phyloP scores from a whole-genome alignment of 1,284 basidiomycete species.

The Xerocomus minutiporus region DNA sequence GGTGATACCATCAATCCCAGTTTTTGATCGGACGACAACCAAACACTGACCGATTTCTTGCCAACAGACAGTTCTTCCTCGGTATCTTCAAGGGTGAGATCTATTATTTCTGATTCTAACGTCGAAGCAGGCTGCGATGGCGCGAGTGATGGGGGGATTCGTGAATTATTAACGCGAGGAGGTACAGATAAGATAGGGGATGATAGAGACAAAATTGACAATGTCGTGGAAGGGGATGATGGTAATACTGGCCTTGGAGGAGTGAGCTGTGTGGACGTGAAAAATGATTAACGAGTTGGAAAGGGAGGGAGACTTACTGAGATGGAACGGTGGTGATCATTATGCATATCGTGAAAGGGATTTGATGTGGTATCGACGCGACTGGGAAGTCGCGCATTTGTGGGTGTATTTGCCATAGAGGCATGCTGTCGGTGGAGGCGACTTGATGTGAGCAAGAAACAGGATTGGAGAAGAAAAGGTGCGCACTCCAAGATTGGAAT shows the following conservation, averaged over 20 bases:
- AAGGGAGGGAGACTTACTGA: conserved; percentile 10
- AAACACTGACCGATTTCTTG: conserved; percentile 21
- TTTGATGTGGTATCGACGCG: conserved; percentile 15
- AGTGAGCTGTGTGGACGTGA: conserved; percentile 11
- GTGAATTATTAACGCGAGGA: conserved; percentile 5
- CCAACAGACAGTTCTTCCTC: conserved; percentile 13
- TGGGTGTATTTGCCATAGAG: not conserved
- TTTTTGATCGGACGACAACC: conserved; percentile 1
- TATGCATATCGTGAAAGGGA: conserved; percentile 1
- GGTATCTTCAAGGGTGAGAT: conserved; percentile 25
- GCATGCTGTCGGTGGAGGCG: conserved; percentile 5
- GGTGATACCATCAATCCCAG: conserved; percentile 1
- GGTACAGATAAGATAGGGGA: conserved; percentile 6
- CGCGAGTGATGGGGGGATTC: not conserved
- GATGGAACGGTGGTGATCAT: conserved; percentile 3
- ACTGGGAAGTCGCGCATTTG: conserved; percentile 2
- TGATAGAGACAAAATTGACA: conserved; percentile 2
- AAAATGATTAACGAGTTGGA: not conserved
- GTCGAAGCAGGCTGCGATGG: not conserved
- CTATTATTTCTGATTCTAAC: conserved; percentile 16
- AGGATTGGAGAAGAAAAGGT: not conserved
- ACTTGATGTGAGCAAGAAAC: conserved; percentile 6
- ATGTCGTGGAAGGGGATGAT: not conserved
- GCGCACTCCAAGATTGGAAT: conserved; percentile 9
- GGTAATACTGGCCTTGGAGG: not conserved